phyloP scores from a whole-genome alignment of 345 rosid genomes.

The Eucalyptus cloeziana region DNA sequence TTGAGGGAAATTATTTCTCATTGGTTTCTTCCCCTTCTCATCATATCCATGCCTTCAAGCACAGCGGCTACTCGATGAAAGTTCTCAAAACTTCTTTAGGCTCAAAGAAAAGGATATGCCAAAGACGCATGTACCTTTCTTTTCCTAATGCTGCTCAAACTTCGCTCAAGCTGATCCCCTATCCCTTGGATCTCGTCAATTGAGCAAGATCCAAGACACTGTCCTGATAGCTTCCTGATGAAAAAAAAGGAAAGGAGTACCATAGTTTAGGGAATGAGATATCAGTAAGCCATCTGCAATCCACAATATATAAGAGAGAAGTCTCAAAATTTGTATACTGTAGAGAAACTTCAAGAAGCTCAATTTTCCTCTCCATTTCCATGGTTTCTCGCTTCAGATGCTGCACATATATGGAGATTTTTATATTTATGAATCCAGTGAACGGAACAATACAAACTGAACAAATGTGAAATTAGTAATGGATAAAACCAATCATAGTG shows the following conservation, averaged over 20 bases:
- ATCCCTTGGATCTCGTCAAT: slow-evolving; percentile 26
- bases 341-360: slow-evolving; percentile 28
- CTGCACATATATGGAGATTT: slow-evolving; percentile 13
- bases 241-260: not conserved
- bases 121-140: slow-evolving; percentile 33
- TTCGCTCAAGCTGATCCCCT: slow-evolving; percentile 22
- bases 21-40: not conserved
- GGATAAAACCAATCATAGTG: not conserved
- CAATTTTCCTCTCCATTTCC: slow-evolving; percentile 32
- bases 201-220: slow-evolving; percentile 24
- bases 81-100: not conserved
- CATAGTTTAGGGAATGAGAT: not conserved
- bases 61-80: not conserved
- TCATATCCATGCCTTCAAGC: not conserved
- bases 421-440: not conserved
- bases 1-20: not conserved
- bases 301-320: not conserved
- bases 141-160: slow-evolving; percentile 35
- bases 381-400: slow-evolving; percentile 21
- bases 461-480: not conserved
- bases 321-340: slow-evolving; percentile 12
- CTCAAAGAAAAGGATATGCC: not conserved
- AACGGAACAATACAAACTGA: not conserved
- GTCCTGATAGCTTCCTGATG: slow-evolving; percentile 46
- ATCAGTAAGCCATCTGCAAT: not conserved